Evolutionary conservation across 2,329 filamentous ascomycete genomes (phyloP), one percentile per base, ranked within the genome.

Genomic region (Trichoderma sp.): DNA sequence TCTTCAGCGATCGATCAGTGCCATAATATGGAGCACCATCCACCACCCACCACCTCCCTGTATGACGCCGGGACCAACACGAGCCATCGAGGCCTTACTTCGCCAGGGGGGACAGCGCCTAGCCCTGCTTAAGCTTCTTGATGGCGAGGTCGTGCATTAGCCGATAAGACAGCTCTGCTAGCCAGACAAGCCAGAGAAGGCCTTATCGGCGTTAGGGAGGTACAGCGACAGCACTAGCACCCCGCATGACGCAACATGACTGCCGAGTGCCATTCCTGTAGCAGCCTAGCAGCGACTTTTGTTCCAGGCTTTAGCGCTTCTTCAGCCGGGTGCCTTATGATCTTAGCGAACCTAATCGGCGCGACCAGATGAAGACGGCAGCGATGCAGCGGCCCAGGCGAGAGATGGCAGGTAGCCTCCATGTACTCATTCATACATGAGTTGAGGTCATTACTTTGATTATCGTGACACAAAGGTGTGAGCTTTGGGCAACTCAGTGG

Each of bases 221-320:
- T 66, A 66, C 64, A 26, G 51, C 50, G 10, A 7, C 30, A 45
- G 26, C 62, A 34, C 48, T 51, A 48, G 59, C 48, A 63, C 64
- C 64, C 64, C 64, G 64, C 64, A 66, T 66, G 64, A 51, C 50
- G 64, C 48, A 57, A 52, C 64, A 63, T 19, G 48, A 26, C 41
- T n/a, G 39, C 58, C 47, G 51, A 21, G 39, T 52, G 48, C 58
- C 58, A 30, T 61, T 51, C 45, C 58, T 14, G 39, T 51, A 44
- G 58, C 59, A 63, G 59, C 47, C 24, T 62, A 62, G 59, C 48
- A 55, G 41, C 59, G 39, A 14, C 59, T 43, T 7, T 39, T 55
- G 26, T 50, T 54, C 19, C 26, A 43, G 50, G 19, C 41, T 26
- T 63, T 55, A 55, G 59, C 50, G 59, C 50, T 62, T 54, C 59